A percentile compares a stretch with the other conserved stretches of the same genome.
Conservation (phyloP, 176 grass and related monocot species). For the Zizania latifolia region DNA sequence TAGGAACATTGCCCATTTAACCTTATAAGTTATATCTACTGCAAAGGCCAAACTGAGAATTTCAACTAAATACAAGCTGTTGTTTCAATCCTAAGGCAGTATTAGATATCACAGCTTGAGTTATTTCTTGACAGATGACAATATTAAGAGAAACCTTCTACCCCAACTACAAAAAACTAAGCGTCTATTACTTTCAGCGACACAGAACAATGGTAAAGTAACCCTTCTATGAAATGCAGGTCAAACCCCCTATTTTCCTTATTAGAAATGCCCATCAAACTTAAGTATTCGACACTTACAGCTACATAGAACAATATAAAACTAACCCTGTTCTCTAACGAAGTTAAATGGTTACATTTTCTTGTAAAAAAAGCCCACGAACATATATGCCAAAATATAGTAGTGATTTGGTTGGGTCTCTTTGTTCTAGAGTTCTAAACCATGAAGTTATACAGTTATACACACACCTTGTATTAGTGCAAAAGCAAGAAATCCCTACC, state of each 20-base stretch:
- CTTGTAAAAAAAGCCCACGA: not conserved
- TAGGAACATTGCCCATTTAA: too few species aligned
- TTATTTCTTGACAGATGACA: not conserved
- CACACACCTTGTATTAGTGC: not conserved
- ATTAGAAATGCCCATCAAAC: not conserved
- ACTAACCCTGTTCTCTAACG: not conserved
- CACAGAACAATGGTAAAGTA: not conserved
- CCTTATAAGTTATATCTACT: too few species aligned
- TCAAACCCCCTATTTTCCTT: not conserved
- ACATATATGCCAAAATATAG: not conserved
- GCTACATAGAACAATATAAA: not conserved
- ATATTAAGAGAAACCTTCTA: not conserved
- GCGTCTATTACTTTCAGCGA: not conserved
- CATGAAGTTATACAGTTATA: not conserved
- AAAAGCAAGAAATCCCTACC: slow-evolving; percentile 29
- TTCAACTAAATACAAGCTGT: not conserved
- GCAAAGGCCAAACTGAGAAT: not conserved
- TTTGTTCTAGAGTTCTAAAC: not conserved
- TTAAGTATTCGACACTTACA: not conserved
- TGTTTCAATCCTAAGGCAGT: not conserved
- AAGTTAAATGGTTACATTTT: not conserved
- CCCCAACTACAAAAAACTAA: not conserved
- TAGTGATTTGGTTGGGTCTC: not conserved
- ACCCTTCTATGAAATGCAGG: not conserved
- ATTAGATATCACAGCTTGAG: not conserved